Percentiles rank a stretch among this genome's conserved stretches.
Conservation (phyloP, 1,139 yeast genomes). For the Geotrichum cucujoidarum region DNA sequence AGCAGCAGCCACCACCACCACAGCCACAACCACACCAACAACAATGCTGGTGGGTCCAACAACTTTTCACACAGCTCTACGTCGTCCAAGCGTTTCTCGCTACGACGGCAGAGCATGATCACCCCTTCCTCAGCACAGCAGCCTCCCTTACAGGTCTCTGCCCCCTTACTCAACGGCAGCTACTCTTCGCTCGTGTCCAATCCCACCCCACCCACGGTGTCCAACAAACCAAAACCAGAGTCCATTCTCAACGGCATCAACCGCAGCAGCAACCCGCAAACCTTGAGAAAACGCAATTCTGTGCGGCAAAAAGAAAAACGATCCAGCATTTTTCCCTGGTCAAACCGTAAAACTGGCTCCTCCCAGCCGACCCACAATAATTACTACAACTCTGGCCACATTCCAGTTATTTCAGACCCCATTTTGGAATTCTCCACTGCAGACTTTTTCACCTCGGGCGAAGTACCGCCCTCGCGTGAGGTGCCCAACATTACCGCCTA, state of each 20-base stretch:
- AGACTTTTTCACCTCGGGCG: constrained; percentile 18
- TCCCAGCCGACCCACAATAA: constrained; percentile 11
- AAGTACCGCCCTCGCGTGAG: constrained; percentile 4
- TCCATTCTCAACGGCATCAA: constrained; percentile 3
- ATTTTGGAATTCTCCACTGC: constrained; percentile 19
- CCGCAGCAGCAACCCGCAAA: not conserved
- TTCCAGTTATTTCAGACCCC: constrained; percentile 21
- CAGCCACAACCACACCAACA: not conserved
- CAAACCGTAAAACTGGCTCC: constrained; percentile 7
- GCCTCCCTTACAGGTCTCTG: not conserved
- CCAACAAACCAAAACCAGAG: not conserved
- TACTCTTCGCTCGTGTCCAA: constrained; percentile 5
- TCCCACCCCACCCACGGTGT: constrained; percentile 1
- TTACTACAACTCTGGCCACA: constrained; percentile 18
- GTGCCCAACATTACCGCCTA: constrained; percentile 16
- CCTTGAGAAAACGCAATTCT: not conserved
- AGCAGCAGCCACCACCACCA: not conserved
- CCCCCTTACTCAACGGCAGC: not conserved
- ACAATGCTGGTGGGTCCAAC: not conserved
- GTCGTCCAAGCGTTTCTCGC: not conserved
- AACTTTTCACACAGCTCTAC: not conserved
- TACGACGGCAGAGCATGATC: not conserved
- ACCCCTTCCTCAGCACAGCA: not conserved
- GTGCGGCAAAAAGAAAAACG: constrained; percentile 8
- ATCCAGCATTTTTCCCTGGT: constrained; percentile 15